Evolutionary conservation across 768 basidiomycete genomes (phyloP), one percentile per base, ranked within the genome.

Genomic region (Macrocybe gigantea): DNA sequence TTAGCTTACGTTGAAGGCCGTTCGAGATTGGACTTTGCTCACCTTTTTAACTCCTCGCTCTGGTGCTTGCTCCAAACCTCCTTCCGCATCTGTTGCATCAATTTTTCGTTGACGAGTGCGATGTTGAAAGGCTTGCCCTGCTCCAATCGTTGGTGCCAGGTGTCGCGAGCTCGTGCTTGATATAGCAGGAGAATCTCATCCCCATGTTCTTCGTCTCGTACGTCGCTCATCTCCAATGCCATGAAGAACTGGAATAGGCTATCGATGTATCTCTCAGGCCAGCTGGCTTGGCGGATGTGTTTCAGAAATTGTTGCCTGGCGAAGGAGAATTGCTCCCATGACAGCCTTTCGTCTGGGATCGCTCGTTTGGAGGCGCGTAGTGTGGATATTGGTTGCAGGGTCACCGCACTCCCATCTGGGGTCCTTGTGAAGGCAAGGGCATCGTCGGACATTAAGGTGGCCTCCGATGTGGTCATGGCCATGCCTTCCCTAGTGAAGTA

Each of bases 291-390:
- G 11, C 9, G 9, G 22, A 48, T 38, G 47, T 48, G 38, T 6
- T 41, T 6, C 6, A 53, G 34, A 11, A 50, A 14, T 1, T 7
- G 7, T 5, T 44, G 51, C 2, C 48, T 41, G 0, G 49, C 60
- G 1, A 50, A 15, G 0, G 53, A n/a, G 11, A 60, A 49, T 2
- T 60, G 48, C 0, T 31, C 4, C 38, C 56, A 54, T 5, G 48
- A 8, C 0, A 61, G 49, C 0, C 54, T 41, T 1, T 52, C 45
- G 45, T 61, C 53, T 0, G 34, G 14, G 0, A 44, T 30, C 0
- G 36, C 50, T 1, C 43, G 31, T 3, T 11, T 3, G 5, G 54
- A 58, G 1, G 56, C 49, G 13, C 50, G 53, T 13, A 51, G 37
- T 0, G 52, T 41, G 0, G 53, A 33, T 0, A 49, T 32, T 0